phyloP scores from a whole-genome alignment of 768 basidiomycete genomes.

The Royoungia palumana region DNA sequence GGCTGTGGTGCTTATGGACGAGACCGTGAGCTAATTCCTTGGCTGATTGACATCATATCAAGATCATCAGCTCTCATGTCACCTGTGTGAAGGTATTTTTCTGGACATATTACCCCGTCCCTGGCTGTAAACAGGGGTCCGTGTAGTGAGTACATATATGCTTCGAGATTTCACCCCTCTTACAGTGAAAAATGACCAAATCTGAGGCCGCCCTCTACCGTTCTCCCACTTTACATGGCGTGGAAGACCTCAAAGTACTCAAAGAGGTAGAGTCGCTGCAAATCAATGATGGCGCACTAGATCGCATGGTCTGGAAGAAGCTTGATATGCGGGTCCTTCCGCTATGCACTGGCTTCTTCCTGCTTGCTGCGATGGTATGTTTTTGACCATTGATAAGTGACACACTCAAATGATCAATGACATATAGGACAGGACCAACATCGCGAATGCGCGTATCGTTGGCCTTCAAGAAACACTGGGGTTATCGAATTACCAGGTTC shows the following conservation, averaged over 20 bases:
- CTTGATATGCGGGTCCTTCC: slow-evolving; percentile 48
- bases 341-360: slow-evolving; percentile 45
- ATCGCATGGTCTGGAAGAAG: slow-evolving; percentile 45
- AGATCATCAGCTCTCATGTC: too few relatives aligned
- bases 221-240: neutral
- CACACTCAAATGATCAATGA: neutral
- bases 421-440: slow-evolving; percentile 38
- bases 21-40: too few relatives aligned
- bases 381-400: neutral
- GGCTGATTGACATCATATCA: too few relatives aligned
- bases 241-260: neutral
- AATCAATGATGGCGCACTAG: slow-evolving; percentile 21
- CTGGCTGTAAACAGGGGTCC: too few relatives aligned
- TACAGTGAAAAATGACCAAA: too few relatives aligned
- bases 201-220: neutral
- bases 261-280: slow-evolving; percentile 7
- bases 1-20: too few relatives aligned
- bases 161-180: too few relatives aligned
- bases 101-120: too few relatives aligned
- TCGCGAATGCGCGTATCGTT: slow-evolving; percentile 60
- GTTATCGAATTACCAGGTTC: slow-evolving; percentile 27
- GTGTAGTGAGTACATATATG: too few relatives aligned
- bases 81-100: too few relatives aligned
- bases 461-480: slow-evolving; percentile 54
- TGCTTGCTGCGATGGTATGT: slow-evolving; percentile 49